Percentiles rank a stretch among this genome's conserved stretches.
Conservation (phyloP, 140 eudicot genomes). For the Flaveria floridana region DNA sequence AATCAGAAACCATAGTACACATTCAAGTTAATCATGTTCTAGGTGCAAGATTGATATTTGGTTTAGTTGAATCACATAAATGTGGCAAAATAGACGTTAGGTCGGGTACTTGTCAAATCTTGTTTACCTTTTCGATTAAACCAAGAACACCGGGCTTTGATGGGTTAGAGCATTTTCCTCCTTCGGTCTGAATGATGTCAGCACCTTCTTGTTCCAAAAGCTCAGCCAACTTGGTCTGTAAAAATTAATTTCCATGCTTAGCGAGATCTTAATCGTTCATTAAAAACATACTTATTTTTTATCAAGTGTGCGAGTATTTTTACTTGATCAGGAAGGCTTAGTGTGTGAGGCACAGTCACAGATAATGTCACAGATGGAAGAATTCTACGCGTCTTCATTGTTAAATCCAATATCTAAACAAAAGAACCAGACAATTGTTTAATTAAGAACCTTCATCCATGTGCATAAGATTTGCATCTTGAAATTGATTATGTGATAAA, state of each 20-base stretch:
- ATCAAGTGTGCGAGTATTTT: neutral
- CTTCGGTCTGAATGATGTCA: conserved; percentile 92
- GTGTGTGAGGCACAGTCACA: conserved; percentile 93
- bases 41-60: neutral
- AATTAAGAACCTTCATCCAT: neutral
- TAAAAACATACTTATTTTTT: neutral
- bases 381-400: conserved; percentile 66
- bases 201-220: conserved; percentile 84
- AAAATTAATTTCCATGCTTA: conserved; percentile 7
- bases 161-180: conserved; percentile 88
- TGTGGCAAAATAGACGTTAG: neutral
- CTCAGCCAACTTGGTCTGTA: conserved; percentile 79
- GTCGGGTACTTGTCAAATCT: neutral
- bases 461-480: neutral
- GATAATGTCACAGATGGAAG: conserved; percentile 74
- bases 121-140: conserved; percentile 77
- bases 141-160: conserved; percentile 89
- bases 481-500: conserved; percentile 1
- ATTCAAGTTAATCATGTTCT: neutral
- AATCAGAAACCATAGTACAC: conserved; percentile 2
- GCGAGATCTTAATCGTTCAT: neutral
- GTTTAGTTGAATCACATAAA: neutral
- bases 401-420: conserved; percentile 56
- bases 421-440: neutral
- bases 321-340: conserved; percentile 96